Evolutionary conservation across 2,329 filamentous ascomycete species (phyloP), one percentile per base, ranked within the genome.

Genomic region (Pseudopyrenochaeta lycopersici): DNA sequence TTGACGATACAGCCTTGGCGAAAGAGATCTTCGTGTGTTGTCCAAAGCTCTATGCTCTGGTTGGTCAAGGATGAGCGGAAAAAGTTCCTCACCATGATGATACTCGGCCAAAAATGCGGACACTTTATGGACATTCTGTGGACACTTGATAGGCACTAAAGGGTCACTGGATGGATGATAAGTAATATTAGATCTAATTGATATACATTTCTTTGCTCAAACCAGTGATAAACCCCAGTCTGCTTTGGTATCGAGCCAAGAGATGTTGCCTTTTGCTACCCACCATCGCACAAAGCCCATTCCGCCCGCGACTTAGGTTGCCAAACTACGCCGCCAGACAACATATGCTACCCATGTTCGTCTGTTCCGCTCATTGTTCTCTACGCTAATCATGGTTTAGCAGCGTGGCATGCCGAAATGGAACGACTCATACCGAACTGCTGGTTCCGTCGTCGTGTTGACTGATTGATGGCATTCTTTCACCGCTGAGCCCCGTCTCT

Each of bases 291-390:
- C 52, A 58, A 64, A 62, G 57, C 46, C 39, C 27, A 35, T 47
- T 17, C 45, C 44, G 53, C 38, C 40, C 40, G 9, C 21, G 14
- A 42, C 40, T n/a, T 29, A 21, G 12, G 15, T 15, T 29, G 47
- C 21, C 40, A 40, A 49, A 48, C 62, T 56, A 56, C 49, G 64
- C 64, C 60, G 48, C 52, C 49, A 15, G 40, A 29, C 32, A 46
- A 43, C 51, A 55, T 49, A 15, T 31, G 18, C 29, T 17, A 63
- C 43, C 61, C 63, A 47, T 64, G 63, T 38, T 38, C 50, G 49
- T 50, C 43, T 39, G 49, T 47, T 53, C 60, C 52, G 51, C 46
- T 52, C 58, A 55, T 66, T 65, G 58, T 61, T 61, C 41, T 23
- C 39, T 52, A 46, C 45, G 49, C 50, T 56, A 56, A 54, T 46